These are phyloP conservation scores for Cyclotella sp. DNA, from an alignment of 108 stramenopile species.

Conservation along the genomic window DNA sequence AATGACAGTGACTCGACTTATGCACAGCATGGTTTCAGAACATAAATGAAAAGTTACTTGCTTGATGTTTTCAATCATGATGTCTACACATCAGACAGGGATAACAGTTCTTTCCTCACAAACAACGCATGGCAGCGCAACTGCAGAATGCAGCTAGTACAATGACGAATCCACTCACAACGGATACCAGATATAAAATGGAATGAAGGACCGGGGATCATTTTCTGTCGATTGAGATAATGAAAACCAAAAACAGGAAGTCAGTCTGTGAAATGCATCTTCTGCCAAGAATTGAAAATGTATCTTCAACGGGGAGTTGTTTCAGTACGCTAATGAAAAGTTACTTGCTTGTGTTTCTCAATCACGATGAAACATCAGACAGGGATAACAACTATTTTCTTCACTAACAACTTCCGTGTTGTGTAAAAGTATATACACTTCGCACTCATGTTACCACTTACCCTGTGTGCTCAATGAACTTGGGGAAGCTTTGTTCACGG, in stretches of 20 bases:
- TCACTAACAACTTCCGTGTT: constrained; percentile 34
- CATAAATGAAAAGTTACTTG: constrained; percentile 42
- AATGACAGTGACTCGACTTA: too few species aligned
- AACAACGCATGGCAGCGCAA: constrained; percentile 16
- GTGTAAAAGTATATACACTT: too few species aligned
- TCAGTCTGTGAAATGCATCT: background rate
- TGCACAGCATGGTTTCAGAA: constrained; percentile 17
- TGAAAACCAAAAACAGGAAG: background rate
- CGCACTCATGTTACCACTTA: background rate
- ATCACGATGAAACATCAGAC: constrained; percentile 26
- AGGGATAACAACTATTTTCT: constrained; percentile 33
- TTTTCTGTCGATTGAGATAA: background rate
- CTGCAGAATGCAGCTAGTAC: too few species aligned
- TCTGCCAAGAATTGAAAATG: background rate
- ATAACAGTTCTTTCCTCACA: constrained; percentile 42
- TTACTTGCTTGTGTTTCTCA: constrained; percentile 38
- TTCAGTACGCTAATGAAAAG: constrained; percentile 32
- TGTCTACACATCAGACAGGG: constrained; percentile 40
- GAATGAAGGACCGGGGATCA: background rate
- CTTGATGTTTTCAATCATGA: constrained; percentile 35
- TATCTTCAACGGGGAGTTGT: background rate
- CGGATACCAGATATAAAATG: too few species aligned
- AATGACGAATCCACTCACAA: too few species aligned
- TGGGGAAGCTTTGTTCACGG: background rate
- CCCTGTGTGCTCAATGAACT: background rate